Evolutionary conservation across 768 basidiomycete genomes (phyloP).

Genomic region (Paxillus rubicundulus): DNA sequence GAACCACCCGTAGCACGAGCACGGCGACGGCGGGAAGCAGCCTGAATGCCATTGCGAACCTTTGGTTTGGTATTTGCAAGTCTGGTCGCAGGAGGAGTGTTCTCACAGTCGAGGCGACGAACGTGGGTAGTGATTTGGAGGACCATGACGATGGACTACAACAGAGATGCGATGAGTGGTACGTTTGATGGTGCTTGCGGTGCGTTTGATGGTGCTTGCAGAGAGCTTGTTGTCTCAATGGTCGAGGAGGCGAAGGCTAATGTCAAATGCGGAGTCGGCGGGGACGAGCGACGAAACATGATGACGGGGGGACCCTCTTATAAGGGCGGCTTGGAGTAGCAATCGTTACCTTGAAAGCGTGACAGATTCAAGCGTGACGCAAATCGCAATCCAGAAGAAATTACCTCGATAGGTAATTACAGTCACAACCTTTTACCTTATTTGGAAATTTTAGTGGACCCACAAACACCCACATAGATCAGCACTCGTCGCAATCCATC

Average conservation of each 20-base stretch:
- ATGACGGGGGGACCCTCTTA: slow-evolving; percentile 22
- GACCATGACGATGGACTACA: slow-evolving; percentile 23
- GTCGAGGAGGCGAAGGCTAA: not conserved
- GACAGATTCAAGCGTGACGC: slow-evolving; percentile 30
- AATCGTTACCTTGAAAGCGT: slow-evolving; percentile 15
- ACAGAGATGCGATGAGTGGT: not conserved
- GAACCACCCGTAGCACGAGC: slow-evolving; percentile 30
- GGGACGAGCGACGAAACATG: slow-evolving; percentile 1
- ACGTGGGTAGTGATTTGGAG: slow-evolving; percentile 18
- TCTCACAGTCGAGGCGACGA: slow-evolving; percentile 31
- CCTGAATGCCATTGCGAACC: slow-evolving; percentile 30
- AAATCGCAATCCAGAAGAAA: slow-evolving; percentile 30
- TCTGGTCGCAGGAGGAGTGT: slow-evolving; percentile 29
- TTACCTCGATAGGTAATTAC: slow-evolving; percentile 18
- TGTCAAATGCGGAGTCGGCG: slow-evolving; percentile 6
- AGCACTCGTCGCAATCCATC: slow-evolving; percentile 20
- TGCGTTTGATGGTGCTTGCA: slow-evolving; percentile 1
- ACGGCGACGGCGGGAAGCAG: slow-evolving; percentile 40
- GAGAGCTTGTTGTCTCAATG: not conserved
- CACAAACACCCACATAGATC: slow-evolving; percentile 21
- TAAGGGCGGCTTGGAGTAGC: slow-evolving; percentile 18
- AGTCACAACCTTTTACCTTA: slow-evolving; percentile 11
- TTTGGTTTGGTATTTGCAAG: slow-evolving; percentile 10
- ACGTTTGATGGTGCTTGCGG: not conserved
- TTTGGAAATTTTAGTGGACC: slow-evolving; percentile 29